Percentiles rank a stretch among this genome's conserved stretches.
phyloP scores from a whole-genome alignment of 2,329 filamentous ascomycete species.

The Monosporascus sp. region DNA sequence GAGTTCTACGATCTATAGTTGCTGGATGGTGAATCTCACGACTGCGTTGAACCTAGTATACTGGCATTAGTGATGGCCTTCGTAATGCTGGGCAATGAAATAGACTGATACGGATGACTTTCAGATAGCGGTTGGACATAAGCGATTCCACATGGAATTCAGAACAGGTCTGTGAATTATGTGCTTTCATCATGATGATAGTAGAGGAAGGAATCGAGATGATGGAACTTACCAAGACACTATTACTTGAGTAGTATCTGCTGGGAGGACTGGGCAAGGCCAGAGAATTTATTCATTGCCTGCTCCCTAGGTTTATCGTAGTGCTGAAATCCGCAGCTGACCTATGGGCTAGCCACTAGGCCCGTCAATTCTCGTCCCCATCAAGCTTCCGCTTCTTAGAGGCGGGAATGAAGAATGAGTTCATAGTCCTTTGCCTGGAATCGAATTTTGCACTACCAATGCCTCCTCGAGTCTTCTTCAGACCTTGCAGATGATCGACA shows the following conservation, averaged over 20 bases:
- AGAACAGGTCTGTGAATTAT: conserved; percentile 81
- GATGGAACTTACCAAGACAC: conserved; percentile 33
- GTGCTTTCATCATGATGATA: conserved; percentile 61
- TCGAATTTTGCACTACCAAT: conserved; percentile 77
- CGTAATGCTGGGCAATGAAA: neutral
- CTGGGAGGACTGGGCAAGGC: neutral
- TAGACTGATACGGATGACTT: conserved; percentile 11
- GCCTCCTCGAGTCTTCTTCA: conserved; percentile 77
- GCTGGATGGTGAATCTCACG: too few relatives aligned
- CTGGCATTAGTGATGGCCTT: conserved; percentile 5
- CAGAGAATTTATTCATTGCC: neutral
- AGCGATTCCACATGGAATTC: conserved; percentile 63
- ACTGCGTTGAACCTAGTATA: too few relatives aligned
- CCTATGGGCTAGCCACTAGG: neutral
- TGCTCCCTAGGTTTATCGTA: neutral
- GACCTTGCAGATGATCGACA: conserved; percentile 62
- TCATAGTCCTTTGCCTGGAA: conserved; percentile 67
- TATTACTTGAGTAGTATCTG: neutral
- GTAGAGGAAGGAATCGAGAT: conserved; percentile 27
- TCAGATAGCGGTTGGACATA: conserved; percentile 86
- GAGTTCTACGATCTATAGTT: too few relatives aligned
- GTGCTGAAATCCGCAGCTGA: neutral
- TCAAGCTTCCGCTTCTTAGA: conserved; percentile 45
- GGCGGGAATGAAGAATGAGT: conserved; percentile 60
- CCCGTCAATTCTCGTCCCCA: conserved; percentile 13